Evolutionary conservation across 805 yeast species (phyloP), one percentile per base, ranked within the genome.

Genomic region (Nadsonia fulvescens): DNA sequence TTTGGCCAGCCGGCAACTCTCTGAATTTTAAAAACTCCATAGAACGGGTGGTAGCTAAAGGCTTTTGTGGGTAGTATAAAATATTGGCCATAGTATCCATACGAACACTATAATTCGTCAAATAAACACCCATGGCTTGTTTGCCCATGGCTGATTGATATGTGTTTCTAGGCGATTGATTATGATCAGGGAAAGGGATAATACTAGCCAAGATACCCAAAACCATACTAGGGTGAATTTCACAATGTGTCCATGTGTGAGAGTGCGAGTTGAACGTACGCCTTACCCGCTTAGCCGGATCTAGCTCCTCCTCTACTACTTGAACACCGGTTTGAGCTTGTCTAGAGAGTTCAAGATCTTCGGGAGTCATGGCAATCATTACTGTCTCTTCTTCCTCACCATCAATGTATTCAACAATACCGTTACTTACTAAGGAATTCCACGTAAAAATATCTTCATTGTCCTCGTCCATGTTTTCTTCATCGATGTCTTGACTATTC

Each of bases 101-200:
- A 56, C 98, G 78, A 27, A 86, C 93, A 32, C 74, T 67, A 52
- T 86, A 89, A 47, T 89, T 89, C 4, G 98, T 89, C 43, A 86
- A 63, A 53, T 78, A 86, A 6, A 89, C 96, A 49, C 98, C 98
- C 98, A 89, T 89, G 32, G 98, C 98, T 58, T 89, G 98, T 55
- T 89, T 89, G 70, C 98, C 98, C 98, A 89, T 89, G 37, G 98
- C 98, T 49, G 94, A 83, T 60, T 89, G 98, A 54, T 89, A 89
- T 3, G 98, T 89, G 49, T 89, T 89, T 71, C 98, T 86, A 33
- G 98, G 98, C 33, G 95, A 83, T 61, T 89, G 98, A 54, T 89
- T 89, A 54, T 89, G 99, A 57, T 89, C 98, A 8, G 99, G 99
- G 78, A 89, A 89, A 11, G 99, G 99, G 63, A 89, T 89, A 49